Evolutionary conservation across 2,329 filamentous ascomycete species (phyloP), one percentile per base, ranked within the genome.

Genomic region (Didymella arachidicola): DNA sequence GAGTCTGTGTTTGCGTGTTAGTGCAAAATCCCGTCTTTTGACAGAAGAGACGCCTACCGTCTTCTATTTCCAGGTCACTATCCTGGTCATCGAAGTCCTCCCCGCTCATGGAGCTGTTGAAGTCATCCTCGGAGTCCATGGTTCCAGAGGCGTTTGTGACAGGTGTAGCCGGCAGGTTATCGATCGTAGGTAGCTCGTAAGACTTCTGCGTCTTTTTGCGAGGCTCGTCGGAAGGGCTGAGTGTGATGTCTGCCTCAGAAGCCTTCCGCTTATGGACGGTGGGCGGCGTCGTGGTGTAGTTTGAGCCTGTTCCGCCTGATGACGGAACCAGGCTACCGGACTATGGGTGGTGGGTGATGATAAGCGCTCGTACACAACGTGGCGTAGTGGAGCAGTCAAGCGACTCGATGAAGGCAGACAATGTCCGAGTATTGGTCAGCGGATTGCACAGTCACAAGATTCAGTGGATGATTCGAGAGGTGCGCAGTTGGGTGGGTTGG

Each of bases 111-210:
- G 88, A 87, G 69, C 91, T 96, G 85, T 95, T 90, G 78, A 93
- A 93, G 60, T 97, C 94, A 72, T 97, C 93, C 70, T 98, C 94
- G 8, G 93, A 97, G 80, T 97, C 93, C 93, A 97, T 97, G 64
- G 82, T 86, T 77, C 74, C 79, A 34, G 80, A 70, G 60, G 71
- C 66, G 62, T 66, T 70, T 46, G 74, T 73, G 38, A 67, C 65
- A 52, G 73, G 75, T 27, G 72, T 78, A 46, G 68, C 72, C 52
- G 71, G 74, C 12, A 74, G 71, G 46, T 63, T 57, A 27, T 49
- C 59, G 51, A 60, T 50, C 47, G 58, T 38, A 22, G 57, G 38
- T 26, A 62, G 48, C 45, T 70, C 61, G 29, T 66, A 63, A 7
- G 66, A 67, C 36, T 62, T 56, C 2, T 44, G 29, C 53, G 69